These are phyloP conservation scores for Colletotrichum cereale DNA, from an alignment of 2,329 filamentous ascomycete species.

Conservation along the genomic window DNA sequence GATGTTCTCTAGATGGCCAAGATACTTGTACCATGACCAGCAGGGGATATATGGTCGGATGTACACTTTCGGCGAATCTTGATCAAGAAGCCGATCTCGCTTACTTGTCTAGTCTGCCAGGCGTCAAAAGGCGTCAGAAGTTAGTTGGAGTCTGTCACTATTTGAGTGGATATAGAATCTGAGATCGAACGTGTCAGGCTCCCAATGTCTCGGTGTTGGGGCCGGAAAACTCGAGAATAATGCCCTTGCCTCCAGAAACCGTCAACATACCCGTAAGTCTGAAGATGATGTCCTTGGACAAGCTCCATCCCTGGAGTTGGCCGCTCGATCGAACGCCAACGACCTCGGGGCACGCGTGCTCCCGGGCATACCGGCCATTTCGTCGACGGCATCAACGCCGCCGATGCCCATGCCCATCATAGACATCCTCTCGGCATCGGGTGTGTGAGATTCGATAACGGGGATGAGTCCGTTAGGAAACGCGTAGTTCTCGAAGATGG, in stretches of 20 bases:
- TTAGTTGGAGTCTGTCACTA: slow-evolving; percentile 49
- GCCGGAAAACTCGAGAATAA: slow-evolving; percentile 53
- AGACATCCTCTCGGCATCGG: slow-evolving; percentile 52
- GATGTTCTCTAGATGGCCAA: slow-evolving; percentile 55
- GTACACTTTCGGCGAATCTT: slow-evolving; percentile 54
- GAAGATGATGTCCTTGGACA: slow-evolving; percentile 53
- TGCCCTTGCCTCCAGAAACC: slow-evolving; percentile 51
- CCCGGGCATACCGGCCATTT: slow-evolving; percentile 52
- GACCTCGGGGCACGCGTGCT: slow-evolving; percentile 49
- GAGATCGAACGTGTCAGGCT: slow-evolving; percentile 40
- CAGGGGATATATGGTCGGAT: slow-evolving; percentile 55
- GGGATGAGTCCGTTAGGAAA: slow-evolving; percentile 52
- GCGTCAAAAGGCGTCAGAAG: slow-evolving; percentile 45
- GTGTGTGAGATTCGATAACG: slow-evolving; percentile 53
- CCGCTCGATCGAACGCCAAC: slow-evolving; percentile 50
- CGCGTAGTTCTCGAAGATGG: slow-evolving; percentile 56
- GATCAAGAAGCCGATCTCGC: slow-evolving; percentile 47
- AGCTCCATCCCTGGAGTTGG: slow-evolving; percentile 48
- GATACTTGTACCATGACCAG: slow-evolving; percentile 54
- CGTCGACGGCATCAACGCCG: slow-evolving; percentile 61
- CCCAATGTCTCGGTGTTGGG: slow-evolving; percentile 49
- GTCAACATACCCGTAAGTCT: slow-evolving; percentile 51
- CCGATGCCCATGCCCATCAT: slow-evolving; percentile 57
- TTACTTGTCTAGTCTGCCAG: slow-evolving; percentile 45
- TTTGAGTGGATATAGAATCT: slow-evolving; percentile 45